Evolutionary conservation across 1,139 yeast species (phyloP), one percentile per base, ranked within the genome.

Genomic region (Fermentozyma sake): DNA sequence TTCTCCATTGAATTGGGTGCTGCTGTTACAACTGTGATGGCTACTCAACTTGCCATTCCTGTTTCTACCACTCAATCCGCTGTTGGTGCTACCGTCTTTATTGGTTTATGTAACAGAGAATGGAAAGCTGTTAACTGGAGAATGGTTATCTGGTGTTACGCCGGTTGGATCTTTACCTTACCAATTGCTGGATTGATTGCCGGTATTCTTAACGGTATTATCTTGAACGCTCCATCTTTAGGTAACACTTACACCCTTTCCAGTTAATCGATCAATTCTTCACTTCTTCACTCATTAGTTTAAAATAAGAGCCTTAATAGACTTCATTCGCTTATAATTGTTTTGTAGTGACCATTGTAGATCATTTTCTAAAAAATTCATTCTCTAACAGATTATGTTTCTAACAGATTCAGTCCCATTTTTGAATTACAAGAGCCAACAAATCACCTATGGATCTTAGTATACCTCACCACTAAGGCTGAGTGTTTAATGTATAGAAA

Each of bases 31-130:
- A 75, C 79, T 10, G 79, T 79, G 22, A 70, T 82, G 74, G 89
- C 91, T 22, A 76, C 91, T 10, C 81, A 79, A 53, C 65, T 81
- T 40, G 62, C 69, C 4, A 74, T 81, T 38, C 91, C 91, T 22
- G 74, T 80, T 24, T 79, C 87, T 9, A 81, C 91, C 19, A 81
- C 91, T 6, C 89, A 81, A 55, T 71, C 79, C 48, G 83, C 86
- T n/a, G 81, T 78, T 30, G 91, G 93, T 39, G 85, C 86, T 26
- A 78, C 83, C 25, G 84, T 81, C 6, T 76, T 76, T 43, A 83
- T 81, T 41, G 93, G 89, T 34, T 62, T 79, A 35, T 79, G 86
- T 60, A 81, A 81, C 62, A 64, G 60, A 42, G 82, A 77, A 48
- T 41, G 66, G 47, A 70, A 58, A 44, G 72, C 85, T 6, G 82